Base-by-base conservation (phyloP, 169 alveolate species). In the Eimeria praecox region DNA sequence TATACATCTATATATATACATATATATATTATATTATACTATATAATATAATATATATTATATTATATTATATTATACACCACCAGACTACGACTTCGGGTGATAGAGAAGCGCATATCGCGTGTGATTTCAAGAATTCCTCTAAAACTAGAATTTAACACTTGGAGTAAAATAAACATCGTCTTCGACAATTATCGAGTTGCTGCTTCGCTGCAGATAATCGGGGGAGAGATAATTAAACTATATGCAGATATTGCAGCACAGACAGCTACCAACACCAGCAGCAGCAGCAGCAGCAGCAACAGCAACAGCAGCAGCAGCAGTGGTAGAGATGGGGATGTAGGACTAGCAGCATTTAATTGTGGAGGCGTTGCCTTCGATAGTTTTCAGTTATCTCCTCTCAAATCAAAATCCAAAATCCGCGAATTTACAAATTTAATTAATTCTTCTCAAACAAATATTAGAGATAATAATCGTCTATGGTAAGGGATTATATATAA, bases 311-410 rank as follows among this genome's bases (percentile, higher is more conserved):
- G 18, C 69, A 56, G 83, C 35, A 95, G 54, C 77, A 33, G 91
- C 62, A 80, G 86, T 12, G 46, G 85, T 20, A 56, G 73, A 1
- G 97, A 96, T 35, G 98, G 97, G 3, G 73, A 90, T 49, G 95
- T 97, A 42, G 98, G 98, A 20, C 49, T 97, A 24, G 85, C 97
- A n/a, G 96, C 96, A 49, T 89, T 75, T 83, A 95, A 93, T 83
- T 97, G 98, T 87, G 94, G 97, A 24, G 95, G 96, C 18, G 96
- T 95, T 38, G 98, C 97, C 54, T 97, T 97, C 44, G 98, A 97
- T 71, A 56, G 89, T 16, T 49, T 97, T 52, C 89, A 94, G 71
- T 86, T 96, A 27, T 85, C 96, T 16, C 97, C 98, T 18, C 91
- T 93, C 54, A 44, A 6, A 20, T 33, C 80, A 35, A n/a, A 35